Evolutionary conservation across 1,284 basidiomycete species (phyloP).

Genomic region (Austroboletus rostrupii): DNA sequence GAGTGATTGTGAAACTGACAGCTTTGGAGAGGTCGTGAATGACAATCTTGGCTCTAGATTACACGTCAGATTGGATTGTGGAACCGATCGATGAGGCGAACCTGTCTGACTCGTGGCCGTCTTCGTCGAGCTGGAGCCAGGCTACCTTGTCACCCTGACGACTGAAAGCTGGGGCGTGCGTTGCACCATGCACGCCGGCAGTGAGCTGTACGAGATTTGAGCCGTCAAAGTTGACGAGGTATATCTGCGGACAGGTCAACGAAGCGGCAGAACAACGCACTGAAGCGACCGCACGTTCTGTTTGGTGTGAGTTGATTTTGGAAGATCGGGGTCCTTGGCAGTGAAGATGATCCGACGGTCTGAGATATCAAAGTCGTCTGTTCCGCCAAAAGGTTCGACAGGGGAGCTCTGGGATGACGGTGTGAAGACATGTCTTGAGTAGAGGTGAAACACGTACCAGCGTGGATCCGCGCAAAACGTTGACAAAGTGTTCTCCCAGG

Average conservation of each 20-base stretch:
- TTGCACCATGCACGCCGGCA: conserved; percentile 79
- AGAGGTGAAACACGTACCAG: conserved; percentile 44
- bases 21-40: conserved; percentile 69
- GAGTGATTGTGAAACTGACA: conserved; percentile 68
- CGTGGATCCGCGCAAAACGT: conserved; percentile 60
- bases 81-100: conserved; percentile 21
- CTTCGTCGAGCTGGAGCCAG: conserved; percentile 82
- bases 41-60: conserved; percentile 63
- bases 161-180: conserved; percentile 66
- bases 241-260: conserved; percentile 46
- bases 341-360: conserved; percentile 72
- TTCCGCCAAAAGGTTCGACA: conserved; percentile 79
- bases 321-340: conserved; percentile 74
- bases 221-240: conserved; percentile 52
- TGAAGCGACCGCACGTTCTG: conserved; percentile 52
- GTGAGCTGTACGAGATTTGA: conserved; percentile 64
- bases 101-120: conserved; percentile 86
- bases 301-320: conserved; percentile 74
- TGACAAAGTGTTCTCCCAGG: conserved; percentile 50
- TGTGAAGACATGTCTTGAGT: background rate
- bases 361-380: conserved; percentile 76
- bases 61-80: background rate
- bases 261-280: background rate
- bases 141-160: conserved; percentile 67
- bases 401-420: conserved; percentile 52